Conservation (phyloP, 1,139 yeast species). For the Geotrichum europaeum region DNA sequence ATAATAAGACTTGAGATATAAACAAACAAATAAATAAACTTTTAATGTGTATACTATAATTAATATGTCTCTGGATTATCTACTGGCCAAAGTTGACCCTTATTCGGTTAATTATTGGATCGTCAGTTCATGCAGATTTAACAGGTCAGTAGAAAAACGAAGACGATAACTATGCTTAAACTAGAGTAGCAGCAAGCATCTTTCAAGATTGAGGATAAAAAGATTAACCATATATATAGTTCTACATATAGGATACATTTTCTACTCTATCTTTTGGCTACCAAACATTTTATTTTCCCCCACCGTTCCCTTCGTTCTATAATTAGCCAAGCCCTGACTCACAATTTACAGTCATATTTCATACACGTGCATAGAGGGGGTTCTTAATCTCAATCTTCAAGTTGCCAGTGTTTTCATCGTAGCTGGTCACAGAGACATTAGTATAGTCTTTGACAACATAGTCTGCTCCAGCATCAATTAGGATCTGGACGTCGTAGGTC, state of each 20-base stretch:
- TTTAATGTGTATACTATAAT: background rate
- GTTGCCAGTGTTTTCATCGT: conserved; percentile 3
- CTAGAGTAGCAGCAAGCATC: no score
- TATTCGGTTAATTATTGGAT: no score
- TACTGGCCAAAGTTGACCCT: background rate
- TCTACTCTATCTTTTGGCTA: background rate
- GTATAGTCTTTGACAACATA: conserved; percentile 60
- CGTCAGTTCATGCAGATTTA: no score
- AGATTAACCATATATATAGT: no score
- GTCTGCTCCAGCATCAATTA: conserved; percentile 71
- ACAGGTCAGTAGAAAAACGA: no score
- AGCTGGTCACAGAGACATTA: background rate
- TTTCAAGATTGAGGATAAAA: no score
- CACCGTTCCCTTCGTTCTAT: background rate
- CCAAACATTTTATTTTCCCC: no score
- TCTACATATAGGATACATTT: no score
- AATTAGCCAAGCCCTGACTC: background rate
- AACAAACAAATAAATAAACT: background rate
- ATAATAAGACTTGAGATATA: background rate
- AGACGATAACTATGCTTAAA: no score
- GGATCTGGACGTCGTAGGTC: conserved; percentile 63
- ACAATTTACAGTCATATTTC: background rate
- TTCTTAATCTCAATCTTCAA: conserved; percentile 3
- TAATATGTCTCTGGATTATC: background rate
- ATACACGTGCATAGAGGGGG: conserved; percentile 10